phyloP scores from a whole-genome alignment of 139 green algal species.

The Nannochloris sp. region DNA sequence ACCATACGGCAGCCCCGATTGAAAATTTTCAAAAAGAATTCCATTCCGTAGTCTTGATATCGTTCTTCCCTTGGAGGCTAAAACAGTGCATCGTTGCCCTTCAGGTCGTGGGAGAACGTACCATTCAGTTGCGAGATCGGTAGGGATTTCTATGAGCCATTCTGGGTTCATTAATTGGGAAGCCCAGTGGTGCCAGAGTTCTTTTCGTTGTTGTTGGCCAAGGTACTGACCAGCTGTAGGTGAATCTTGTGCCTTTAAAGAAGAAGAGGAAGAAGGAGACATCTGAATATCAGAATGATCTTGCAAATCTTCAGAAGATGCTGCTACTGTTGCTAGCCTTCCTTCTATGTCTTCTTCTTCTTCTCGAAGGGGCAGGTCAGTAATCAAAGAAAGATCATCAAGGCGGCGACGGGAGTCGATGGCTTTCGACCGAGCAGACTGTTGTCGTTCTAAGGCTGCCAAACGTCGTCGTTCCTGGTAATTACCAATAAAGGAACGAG shows the following conservation, averaged over 20 bases:
- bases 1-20: constrained; percentile 50
- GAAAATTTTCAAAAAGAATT: constrained; percentile 46
- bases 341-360: no score
- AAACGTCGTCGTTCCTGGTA: constrained; percentile 37
- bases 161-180: constrained; percentile 79
- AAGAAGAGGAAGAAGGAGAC: no score
- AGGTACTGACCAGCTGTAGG: no score
- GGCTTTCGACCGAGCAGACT: neutral
- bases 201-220: neutral
- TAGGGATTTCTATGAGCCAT: constrained; percentile 83
- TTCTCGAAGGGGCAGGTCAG: no score
- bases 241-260: no score
- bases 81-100: constrained; percentile 74
- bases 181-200: constrained; percentile 27
- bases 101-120: constrained; percentile 76
- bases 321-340: no score
- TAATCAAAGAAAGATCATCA: neutral
- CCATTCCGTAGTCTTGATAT: constrained; percentile 40
- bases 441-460: constrained; percentile 32
- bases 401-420: neutral
- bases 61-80: constrained; percentile 43
- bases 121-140: constrained; percentile 60
- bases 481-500: neutral
- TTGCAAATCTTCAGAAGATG: no score
- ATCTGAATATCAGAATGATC: no score